A percentile compares a stretch with the other conserved stretches of the same genome.
Conservation (phyloP, 306 rosid species). For the Lotus japonicus region DNA sequence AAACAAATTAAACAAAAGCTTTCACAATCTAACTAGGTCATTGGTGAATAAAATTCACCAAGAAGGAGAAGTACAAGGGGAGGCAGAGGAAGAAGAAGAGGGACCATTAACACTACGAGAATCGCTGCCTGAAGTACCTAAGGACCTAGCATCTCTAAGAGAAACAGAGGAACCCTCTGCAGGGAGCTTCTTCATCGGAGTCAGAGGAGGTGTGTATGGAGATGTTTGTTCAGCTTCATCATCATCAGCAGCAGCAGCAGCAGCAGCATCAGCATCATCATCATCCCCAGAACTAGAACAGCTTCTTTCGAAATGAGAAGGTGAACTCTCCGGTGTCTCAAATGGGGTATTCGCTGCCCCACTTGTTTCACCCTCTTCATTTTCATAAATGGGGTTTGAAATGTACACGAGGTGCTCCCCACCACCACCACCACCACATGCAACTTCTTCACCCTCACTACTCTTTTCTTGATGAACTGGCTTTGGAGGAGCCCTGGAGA, state of each 20-base stretch:
- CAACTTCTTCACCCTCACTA: neutral
- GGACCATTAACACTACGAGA: constrained; percentile 46
- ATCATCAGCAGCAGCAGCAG: neutral
- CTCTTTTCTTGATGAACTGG: constrained; percentile 17
- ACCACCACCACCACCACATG: neutral
- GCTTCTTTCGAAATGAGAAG: constrained; percentile 52
- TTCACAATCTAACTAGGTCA: neutral
- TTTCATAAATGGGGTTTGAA: constrained; percentile 81
- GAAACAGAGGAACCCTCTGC: constrained; percentile 70
- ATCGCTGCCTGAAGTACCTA: constrained; percentile 54
- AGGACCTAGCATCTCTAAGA: constrained; percentile 45
- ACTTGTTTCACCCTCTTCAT: constrained; percentile 31
- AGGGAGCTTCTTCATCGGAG: constrained; percentile 84
- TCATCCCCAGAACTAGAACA: constrained; percentile 46
- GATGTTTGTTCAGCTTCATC: neutral
- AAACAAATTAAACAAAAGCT: neutral
- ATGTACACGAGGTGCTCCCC: constrained; percentile 65
- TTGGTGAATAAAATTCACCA: constrained; percentile 54
- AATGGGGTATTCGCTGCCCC: constrained; percentile 46
- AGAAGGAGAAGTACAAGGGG: constrained; percentile 79
- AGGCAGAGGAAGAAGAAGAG: constrained; percentile 63
- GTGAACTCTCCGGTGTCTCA: constrained; percentile 83
- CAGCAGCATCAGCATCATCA: constrained; percentile 25
- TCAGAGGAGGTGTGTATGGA: constrained; percentile 61
- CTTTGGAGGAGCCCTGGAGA: constrained; percentile 21